Evolutionary conservation across 768 basidiomycete species (phyloP), one percentile per base, ranked within the genome.

Genomic region (Agrocybe pediades): DNA sequence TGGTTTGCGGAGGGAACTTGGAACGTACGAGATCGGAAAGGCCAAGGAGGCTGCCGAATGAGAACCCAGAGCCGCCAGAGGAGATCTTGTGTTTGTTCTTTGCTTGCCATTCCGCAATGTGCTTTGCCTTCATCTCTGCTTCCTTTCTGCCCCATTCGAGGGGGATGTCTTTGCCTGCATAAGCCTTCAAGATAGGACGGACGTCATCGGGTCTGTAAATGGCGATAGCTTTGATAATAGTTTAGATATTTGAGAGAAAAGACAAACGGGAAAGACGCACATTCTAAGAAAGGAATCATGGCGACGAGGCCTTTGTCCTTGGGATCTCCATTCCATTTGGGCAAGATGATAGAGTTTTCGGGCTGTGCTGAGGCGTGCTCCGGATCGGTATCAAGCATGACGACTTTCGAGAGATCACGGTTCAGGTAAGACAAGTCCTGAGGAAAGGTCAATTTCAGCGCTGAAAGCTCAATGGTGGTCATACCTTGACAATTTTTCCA

Each of bases 231-330:
- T 61, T 15, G 33, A 36, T 3, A n/a, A 36, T n/a, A n/a, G n/a
- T 36, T 11, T 29, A 45, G 46, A 16, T 17, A 39, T 49, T 53
- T 49, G 42, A 41, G 48, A 49, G 21, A 43, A 49, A 9, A 41
- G 2, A 43, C n/a, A n/a, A n/a, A n/a, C n/a, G 23, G 15, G 19
- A 1, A 24, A 46, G 19, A 68, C 76, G 7, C 63, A 80, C 94
- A 94, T 76, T 98, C 97, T 3, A 99, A 80, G 86, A 98, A 98
- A 0, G 96, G 96, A 59, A 99, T 95, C 79, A 98, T 81, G n/a
- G 86, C 87, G 17, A 98, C 69, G 36, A 98, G 83, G 0, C 90
- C 92, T 58, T 76, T 83, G 67, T 69, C 87, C 72, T 70, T 70
- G 0, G 85, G 74, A 48, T 87, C 83, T 2, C 95, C 96, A 1